phyloP scores from a whole-genome alignment of 768 basidiomycete genomes.

The Thelephora ganbajun region DNA sequence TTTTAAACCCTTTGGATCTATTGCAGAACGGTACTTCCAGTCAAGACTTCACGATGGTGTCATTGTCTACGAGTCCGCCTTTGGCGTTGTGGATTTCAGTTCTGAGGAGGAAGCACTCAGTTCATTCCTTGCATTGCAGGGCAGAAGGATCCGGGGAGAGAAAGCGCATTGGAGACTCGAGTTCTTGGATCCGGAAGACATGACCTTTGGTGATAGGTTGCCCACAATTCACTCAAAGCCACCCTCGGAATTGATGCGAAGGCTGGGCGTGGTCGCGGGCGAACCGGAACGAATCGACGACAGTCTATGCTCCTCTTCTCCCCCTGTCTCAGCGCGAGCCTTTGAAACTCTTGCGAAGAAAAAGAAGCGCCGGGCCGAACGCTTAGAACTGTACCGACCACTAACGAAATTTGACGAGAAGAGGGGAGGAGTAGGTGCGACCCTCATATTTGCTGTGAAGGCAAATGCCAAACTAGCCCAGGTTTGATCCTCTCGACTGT shows the following conservation, averaged over 20 bases:
- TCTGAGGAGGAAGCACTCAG: not conserved
- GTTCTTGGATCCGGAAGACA: not conserved
- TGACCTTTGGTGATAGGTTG: not conserved
- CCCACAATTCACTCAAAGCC: too few relatives aligned
- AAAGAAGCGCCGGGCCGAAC: too few relatives aligned
- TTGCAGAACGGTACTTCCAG: not conserved
- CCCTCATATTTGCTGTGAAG: too few relatives aligned
- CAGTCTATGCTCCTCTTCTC: too few relatives aligned
- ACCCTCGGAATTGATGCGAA: too few relatives aligned
- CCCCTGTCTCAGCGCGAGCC: too few relatives aligned
- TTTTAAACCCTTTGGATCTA: not conserved
- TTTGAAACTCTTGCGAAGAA: too few relatives aligned
- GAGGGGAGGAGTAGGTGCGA: too few relatives aligned
- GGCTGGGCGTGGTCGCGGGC: too few relatives aligned
- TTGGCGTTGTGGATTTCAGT: not conserved
- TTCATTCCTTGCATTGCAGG: not conserved
- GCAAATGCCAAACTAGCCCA: not conserved
- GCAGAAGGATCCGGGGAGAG: not conserved
- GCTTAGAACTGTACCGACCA: too few relatives aligned
- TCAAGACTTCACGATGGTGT: not conserved
- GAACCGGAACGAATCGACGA: too few relatives aligned
- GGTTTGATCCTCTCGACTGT: not conserved
- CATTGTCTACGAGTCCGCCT: not conserved
- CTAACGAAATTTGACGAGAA: not conserved
- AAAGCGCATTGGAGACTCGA: not conserved